These are phyloP conservation scores for Rugosomyces carneus DNA, from an alignment of 1,284 basidiomycete genomes.

Conservation along the genomic window DNA sequence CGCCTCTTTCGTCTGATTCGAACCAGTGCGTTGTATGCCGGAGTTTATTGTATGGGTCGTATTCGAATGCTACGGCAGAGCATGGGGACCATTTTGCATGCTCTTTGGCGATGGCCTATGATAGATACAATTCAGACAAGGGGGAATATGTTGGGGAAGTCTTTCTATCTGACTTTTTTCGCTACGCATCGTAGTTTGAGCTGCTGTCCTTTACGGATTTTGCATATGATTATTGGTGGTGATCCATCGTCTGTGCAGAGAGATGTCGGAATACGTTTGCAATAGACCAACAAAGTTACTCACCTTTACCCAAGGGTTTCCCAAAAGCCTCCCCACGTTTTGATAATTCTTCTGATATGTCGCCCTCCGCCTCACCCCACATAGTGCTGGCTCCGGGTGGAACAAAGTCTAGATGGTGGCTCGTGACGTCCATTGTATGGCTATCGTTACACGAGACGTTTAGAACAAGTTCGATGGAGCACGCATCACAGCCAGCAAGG, in stretches of 20 bases:
- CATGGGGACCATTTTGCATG: constrained; percentile 99
- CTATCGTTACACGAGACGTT: constrained; percentile 66
- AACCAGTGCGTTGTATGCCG: constrained; percentile 97
- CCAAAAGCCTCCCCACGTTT: constrained; percentile 79
- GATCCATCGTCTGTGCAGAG: constrained; percentile 46
- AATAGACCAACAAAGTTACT: constrained; percentile 18
- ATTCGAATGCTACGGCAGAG: constrained; percentile 93
- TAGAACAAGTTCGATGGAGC: constrained; percentile 74
- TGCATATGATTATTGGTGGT: constrained; percentile 81
- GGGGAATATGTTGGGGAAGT: constrained; percentile 7
- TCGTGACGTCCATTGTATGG: constrained; percentile 77
- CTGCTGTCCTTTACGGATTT: constrained; percentile 93
- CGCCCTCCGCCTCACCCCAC: constrained; percentile 31
- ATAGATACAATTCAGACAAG: not conserved
- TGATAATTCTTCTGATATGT: constrained; percentile 61
- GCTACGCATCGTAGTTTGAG: constrained; percentile 85
- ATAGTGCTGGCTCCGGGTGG: constrained; percentile 19
- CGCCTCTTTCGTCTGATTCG: constrained; percentile 71
- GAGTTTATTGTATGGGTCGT: constrained; percentile 96
- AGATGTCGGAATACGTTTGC: not conserved
- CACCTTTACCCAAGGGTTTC: constrained; percentile 82
- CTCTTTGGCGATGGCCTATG: constrained; percentile 92
- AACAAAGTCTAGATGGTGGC: constrained; percentile 66
- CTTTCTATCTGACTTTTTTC: constrained; percentile 63
- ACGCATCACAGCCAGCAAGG: constrained; percentile 70